Conservation (phyloP, 352 stramenopile genomes). For the Phytopythium montanum region DNA sequence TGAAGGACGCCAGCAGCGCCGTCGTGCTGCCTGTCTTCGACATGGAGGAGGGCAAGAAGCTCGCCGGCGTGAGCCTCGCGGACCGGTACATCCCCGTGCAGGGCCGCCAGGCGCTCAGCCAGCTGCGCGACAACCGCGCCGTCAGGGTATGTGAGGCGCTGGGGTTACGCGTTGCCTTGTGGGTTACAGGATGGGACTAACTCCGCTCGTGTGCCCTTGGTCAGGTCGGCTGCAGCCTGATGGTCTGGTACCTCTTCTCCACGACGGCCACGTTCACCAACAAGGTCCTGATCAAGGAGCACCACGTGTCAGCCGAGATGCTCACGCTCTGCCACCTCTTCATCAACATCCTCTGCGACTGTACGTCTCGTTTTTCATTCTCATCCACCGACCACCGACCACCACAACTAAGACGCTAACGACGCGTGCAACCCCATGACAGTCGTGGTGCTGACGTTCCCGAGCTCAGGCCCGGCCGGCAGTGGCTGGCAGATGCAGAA, state of each 20-base stretch:
- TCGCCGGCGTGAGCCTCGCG: slow-evolving; percentile 9
- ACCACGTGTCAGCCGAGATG: slow-evolving; percentile 82
- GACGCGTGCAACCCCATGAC: not conserved
- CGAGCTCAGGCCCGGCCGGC: slow-evolving; percentile 26
- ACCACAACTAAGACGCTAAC: not conserved
- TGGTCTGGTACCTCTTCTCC: slow-evolving; percentile 83
- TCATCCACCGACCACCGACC: not conserved
- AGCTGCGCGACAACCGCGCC: slow-evolving; percentile 28
- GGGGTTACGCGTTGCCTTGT: not conserved
- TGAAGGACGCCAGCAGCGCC: slow-evolving; percentile 23
- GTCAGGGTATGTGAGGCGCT: slow-evolving; percentile 1
- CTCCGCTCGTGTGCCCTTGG: not conserved
- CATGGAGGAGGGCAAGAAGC: slow-evolving; percentile 21
- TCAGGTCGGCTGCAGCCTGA: slow-evolving; percentile 31
- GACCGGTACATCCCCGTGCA: slow-evolving; percentile 17
- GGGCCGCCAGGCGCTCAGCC: slow-evolving; percentile 11
- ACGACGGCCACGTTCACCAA: slow-evolving; percentile 80
- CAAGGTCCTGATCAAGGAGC: slow-evolving; percentile 84
- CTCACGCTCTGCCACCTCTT: slow-evolving; percentile 85
- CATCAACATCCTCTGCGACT: slow-evolving; percentile 73
- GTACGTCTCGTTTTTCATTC: slow-evolving; percentile 22
- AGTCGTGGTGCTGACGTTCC: slow-evolving; percentile 79
- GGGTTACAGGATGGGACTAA: not conserved
- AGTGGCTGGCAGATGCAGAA: slow-evolving; percentile 63
- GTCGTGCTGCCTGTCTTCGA: slow-evolving; percentile 27